phyloP scores from a whole-genome alignment of 176 grass and related monocot species.

The Pharus latifolius region DNA sequence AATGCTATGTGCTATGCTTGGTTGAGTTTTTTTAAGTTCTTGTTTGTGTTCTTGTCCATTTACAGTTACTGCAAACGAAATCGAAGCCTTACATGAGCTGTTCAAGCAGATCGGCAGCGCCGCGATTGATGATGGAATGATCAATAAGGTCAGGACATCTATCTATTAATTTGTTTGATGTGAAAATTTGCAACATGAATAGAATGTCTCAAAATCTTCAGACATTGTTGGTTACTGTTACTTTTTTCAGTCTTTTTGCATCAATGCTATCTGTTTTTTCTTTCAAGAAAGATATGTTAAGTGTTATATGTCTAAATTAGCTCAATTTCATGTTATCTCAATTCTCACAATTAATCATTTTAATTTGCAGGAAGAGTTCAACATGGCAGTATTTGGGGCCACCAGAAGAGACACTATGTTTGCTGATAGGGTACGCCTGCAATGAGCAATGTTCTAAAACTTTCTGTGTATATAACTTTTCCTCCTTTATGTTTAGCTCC shows the following conservation, averaged over 20 bases:
- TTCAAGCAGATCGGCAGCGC: slow-evolving; percentile 48
- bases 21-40: neutral
- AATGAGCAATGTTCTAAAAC: no score
- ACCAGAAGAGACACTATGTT: slow-evolving; percentile 29
- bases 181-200: no score
- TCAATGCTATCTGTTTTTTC: no score
- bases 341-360: no score
- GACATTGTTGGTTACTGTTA: no score
- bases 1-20: neutral
- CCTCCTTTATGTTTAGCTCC: neutral
- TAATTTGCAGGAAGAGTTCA: slow-evolving; percentile 40
- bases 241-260: no score
- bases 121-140: slow-evolving; percentile 36
- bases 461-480: neutral
- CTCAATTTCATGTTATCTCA: no score
- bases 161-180: no score
- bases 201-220: no score
- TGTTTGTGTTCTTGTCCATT: neutral
- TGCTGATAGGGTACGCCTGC: slow-evolving; percentile 38
- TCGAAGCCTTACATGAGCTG: slow-evolving; percentile 53
- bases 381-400: slow-evolving; percentile 34
- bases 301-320: no score
- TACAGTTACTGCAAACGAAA: slow-evolving; percentile 50
- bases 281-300: no score
- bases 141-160: slow-evolving; percentile 37